Conservation (phyloP, 2,329 filamentous ascomycete species). For the Gyromitra esculenta region DNA sequence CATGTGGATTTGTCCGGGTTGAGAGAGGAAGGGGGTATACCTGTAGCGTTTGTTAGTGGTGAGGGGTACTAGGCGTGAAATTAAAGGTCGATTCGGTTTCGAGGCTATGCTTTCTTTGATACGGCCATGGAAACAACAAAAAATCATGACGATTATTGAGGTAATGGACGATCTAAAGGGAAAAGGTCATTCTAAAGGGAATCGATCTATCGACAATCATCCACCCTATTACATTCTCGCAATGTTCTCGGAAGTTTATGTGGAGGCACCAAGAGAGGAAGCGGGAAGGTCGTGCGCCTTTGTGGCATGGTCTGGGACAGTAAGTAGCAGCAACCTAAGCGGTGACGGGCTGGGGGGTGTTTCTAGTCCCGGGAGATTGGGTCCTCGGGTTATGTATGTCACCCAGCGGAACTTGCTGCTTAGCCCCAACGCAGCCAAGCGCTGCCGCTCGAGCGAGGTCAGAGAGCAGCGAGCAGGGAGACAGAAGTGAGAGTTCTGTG, state of each 20-base stretch:
- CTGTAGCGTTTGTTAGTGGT: background rate
- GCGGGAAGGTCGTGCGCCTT: constrained; percentile 34
- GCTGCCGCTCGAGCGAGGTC: constrained; percentile 41
- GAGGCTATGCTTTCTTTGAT: constrained; percentile 10
- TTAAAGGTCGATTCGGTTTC: constrained; percentile 10
- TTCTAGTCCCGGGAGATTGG: constrained; percentile 54
- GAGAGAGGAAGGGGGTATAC: background rate
- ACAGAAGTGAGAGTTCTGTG: background rate
- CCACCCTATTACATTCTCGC: constrained; percentile 20
- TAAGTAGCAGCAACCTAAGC: constrained; percentile 36
- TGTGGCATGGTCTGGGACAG: constrained; percentile 6
- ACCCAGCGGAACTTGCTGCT: constrained; percentile 34
- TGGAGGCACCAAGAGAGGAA: constrained; percentile 15
- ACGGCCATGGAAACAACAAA: background rate
- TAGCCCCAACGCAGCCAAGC: constrained; percentile 41
- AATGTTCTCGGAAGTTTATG: constrained; percentile 35
- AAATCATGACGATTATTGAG: constrained; percentile 34
- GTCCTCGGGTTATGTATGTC: constrained; percentile 49
- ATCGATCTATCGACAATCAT: constrained; percentile 22
- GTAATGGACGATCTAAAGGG: constrained; percentile 3
- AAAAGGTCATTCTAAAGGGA: constrained; percentile 7
- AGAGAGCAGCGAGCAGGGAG: constrained; percentile 24
- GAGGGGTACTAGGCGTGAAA: constrained; percentile 4
- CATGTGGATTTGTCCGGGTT: constrained; percentile 9
- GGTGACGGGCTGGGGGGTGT: constrained; percentile 40